These are phyloP conservation scores for Amanita jacksonii DNA, from an alignment of 768 basidiomycete species.

Conservation along the genomic window DNA sequence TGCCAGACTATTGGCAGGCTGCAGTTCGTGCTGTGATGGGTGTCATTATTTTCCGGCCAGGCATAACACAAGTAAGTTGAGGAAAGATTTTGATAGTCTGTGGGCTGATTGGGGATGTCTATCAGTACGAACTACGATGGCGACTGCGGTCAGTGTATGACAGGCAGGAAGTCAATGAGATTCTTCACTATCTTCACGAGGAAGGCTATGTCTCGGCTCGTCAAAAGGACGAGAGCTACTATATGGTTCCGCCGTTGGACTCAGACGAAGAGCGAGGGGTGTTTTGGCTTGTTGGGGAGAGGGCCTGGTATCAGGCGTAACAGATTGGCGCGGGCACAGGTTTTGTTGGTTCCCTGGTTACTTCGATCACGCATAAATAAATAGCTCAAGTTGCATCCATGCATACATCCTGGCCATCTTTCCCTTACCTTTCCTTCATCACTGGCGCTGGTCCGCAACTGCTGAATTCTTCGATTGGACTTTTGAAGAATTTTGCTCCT, in stretches of 20 bases:
- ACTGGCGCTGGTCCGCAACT: slow-evolving; percentile 18
- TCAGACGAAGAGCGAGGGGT: slow-evolving; percentile 41
- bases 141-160: slow-evolving; percentile 65
- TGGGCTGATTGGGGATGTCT: slow-evolving; percentile 6
- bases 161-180: slow-evolving; percentile 61
- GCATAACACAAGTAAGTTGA: slow-evolving; percentile 55
- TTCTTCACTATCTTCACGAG: slow-evolving; percentile 42
- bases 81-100: not conserved
- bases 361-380: not conserved
- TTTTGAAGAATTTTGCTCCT: not conserved
- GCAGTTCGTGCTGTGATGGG: slow-evolving; percentile 61
- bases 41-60: slow-evolving; percentile 58
- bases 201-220: slow-evolving; percentile 38
- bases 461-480: slow-evolving; percentile 19
- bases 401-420: no score
- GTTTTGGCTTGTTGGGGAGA: slow-evolving; percentile 49
- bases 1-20: slow-evolving; percentile 62
- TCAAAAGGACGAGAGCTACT: slow-evolving; percentile 14
- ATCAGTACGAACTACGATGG: slow-evolving; percentile 62
- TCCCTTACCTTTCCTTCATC: slow-evolving; percentile 13
- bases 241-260: slow-evolving; percentile 27
- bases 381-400: no score
- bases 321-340: not conserved
- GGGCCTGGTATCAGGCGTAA: slow-evolving; percentile 61
- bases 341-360: slow-evolving; percentile 1